Evolutionary conservation across 177 flowering plant species (phyloP).

Genomic region (Vitis hybrid): DNA sequence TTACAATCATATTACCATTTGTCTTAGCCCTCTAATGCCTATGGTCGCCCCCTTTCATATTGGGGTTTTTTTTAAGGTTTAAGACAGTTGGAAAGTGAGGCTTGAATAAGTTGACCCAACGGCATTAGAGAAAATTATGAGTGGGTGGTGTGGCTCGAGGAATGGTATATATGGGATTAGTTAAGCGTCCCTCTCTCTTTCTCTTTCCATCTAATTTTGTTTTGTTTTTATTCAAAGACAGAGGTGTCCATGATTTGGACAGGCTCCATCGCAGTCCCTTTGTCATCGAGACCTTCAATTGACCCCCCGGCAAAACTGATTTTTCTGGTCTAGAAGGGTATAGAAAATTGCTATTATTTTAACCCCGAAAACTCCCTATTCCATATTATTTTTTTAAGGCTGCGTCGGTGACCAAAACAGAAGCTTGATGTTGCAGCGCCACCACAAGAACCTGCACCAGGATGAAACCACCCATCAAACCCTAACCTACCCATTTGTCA

Average conservation of each 20-base stretch:
- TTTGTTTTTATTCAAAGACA: neutral
- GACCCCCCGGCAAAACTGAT: neutral
- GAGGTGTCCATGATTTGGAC: constrained; percentile 18
- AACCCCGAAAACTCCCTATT: neutral
- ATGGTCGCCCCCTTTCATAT: constrained; percentile 2
- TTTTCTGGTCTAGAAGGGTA: neutral
- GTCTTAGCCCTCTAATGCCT: constrained; percentile 21
- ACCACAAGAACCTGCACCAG: no score
- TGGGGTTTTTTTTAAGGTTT: constrained; percentile 5
- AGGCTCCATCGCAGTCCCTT: constrained; percentile 8
- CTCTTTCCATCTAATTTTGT: neutral
- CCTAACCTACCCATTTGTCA: no score
- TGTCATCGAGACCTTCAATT: constrained; percentile 15
- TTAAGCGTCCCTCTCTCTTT: neutral
- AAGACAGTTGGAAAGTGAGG: constrained; percentile 21
- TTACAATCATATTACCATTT: constrained; percentile 16
- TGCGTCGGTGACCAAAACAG: no score
- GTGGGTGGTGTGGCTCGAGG: constrained; percentile 39
- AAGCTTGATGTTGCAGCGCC: no score
- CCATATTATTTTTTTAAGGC: neutral
- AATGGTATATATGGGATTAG: constrained; percentile 6
- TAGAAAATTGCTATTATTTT: neutral
- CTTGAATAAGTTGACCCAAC: constrained; percentile 19
- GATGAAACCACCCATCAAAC: no score
- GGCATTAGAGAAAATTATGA: constrained; percentile 1